A percentile compares a stretch with the other conserved stretches of the same genome.
Conservation (phyloP, 2,329 filamentous ascomycete species). For the Fusarium agapanthi region DNA sequence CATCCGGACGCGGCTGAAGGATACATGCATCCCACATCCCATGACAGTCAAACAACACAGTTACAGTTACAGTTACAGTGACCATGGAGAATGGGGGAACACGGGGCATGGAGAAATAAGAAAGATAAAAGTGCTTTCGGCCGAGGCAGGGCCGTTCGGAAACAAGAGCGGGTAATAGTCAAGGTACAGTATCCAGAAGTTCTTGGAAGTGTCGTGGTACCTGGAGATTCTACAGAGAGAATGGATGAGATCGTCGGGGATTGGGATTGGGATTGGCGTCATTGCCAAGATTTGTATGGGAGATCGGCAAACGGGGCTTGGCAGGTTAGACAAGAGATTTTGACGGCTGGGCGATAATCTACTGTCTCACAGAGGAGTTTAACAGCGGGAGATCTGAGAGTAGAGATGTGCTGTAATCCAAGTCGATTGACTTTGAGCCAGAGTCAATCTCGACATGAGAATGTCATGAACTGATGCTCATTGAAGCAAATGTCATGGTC, state of each 20-base stretch:
- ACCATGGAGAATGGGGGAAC: slow-evolving; percentile 2
- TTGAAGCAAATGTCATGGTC: not conserved
- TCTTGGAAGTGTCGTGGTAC: not conserved
- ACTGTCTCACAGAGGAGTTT: not conserved
- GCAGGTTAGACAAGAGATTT: not conserved
- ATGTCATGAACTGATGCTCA: not conserved
- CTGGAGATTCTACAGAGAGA: not conserved
- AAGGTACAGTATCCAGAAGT: not conserved
- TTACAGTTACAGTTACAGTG: not conserved
- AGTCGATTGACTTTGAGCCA: not conserved
- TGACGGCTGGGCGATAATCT: not conserved
- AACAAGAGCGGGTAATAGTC: not conserved
- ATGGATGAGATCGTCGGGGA: not conserved
- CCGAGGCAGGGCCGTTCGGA: slow-evolving; percentile 35
- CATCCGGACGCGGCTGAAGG: not conserved
- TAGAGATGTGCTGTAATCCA: rapidly evolving
- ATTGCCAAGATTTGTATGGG: slow-evolving; percentile 13
- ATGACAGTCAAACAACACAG: not conserved
- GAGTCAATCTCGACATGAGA: not conserved
- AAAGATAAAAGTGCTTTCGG: slow-evolving; percentile 8
- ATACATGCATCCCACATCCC: not conserved
- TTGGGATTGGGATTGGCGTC: not conserved
- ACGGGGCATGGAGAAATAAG: slow-evolving; percentile 6
- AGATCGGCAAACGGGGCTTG: slow-evolving; percentile 23
- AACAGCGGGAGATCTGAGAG: rapidly evolving